Evolutionary conservation across 2,329 filamentous ascomycete species (phyloP).

Genomic region (Bipolaris sorokiniana): DNA sequence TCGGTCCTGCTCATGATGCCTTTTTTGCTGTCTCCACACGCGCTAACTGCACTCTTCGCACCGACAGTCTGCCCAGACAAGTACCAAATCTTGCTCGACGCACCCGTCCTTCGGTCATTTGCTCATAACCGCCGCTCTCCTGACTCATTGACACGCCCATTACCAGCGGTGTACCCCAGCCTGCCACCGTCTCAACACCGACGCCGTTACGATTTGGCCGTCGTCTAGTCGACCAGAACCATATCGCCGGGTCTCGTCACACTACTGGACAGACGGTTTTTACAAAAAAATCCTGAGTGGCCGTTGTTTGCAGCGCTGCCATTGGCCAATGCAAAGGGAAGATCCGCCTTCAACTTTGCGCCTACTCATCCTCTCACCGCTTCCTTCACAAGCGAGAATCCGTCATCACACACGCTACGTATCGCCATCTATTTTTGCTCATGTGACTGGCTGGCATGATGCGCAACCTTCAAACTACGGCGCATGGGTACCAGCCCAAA

Average conservation of each 20-base stretch:
- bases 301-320: too few species aligned
- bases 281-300: too few species aligned
- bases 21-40: neutral
- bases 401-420: neutral
- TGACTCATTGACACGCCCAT: slow-evolving; percentile 16
- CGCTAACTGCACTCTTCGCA: slow-evolving; percentile 4
- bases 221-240: slow-evolving; percentile 17
- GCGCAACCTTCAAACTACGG: slow-evolving; percentile 8
- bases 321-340: neutral
- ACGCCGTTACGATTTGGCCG: slow-evolving; percentile 14
- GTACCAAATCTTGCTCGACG: slow-evolving; percentile 2
- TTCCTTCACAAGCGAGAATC: neutral
- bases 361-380: slow-evolving; percentile 1
- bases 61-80: neutral
- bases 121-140: neutral
- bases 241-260: slow-evolving; percentile 16
- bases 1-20: slow-evolving; percentile 1
- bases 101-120: slow-evolving; percentile 1
- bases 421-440: slow-evolving; percentile 5
- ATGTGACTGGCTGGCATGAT: slow-evolving; percentile 8
- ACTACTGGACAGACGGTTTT: slow-evolving; percentile 1
- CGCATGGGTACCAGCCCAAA: too few species aligned
- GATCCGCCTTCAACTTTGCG: neutral
- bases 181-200: slow-evolving; percentile 14
- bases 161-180: slow-evolving; percentile 19